Percentiles rank a stretch among this genome's conserved stretches.
phyloP scores from a whole-genome alignment of 495 filamentous ascomycete species.

The Neurospora sp. region DNA sequence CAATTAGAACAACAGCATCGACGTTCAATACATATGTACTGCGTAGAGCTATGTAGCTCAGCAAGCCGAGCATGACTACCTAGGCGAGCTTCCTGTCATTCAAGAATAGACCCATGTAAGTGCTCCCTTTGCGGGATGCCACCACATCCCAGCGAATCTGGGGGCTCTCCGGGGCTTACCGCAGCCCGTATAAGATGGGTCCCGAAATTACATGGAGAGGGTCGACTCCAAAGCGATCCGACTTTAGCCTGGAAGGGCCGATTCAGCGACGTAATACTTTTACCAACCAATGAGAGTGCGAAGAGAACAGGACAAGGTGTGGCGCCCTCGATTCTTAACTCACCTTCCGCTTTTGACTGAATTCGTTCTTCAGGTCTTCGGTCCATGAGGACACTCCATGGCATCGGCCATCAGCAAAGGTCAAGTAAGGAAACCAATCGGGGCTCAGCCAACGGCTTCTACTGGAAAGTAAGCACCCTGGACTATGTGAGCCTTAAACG shows the following conservation, averaged over 20 bases:
- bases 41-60: not conserved
- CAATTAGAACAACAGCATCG: not conserved
- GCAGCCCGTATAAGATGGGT: conserved; percentile 20
- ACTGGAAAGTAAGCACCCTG: not conserved
- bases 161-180: conserved; percentile 14
- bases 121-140: conserved; percentile 18
- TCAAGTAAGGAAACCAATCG: not conserved
- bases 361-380: not conserved
- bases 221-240: conserved; percentile 4
- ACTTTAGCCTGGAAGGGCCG: conserved; percentile 34
- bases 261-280: conserved; percentile 21
- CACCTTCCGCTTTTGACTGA: not conserved
- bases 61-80: not conserved
- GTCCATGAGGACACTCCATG: not conserved
- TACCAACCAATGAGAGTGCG: conserved; percentile 25
- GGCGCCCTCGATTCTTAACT: conserved; percentile 6
- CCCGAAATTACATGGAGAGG: conserved; percentile 14
- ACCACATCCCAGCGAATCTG: conserved; percentile 25
- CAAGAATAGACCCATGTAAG: conserved; percentile 1
- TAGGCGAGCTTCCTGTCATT: conserved; percentile 13
- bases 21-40: not conserved
- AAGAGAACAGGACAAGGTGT: conserved; percentile 28
- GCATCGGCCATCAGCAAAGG: conserved; percentile 2
- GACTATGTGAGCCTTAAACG: not conserved
- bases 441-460: not conserved